Percentiles rank a stretch among this genome's conserved stretches.
phyloP scores from a whole-genome alignment of 1,139 yeast genomes.

The Lodderomyces jiufengensis region DNA sequence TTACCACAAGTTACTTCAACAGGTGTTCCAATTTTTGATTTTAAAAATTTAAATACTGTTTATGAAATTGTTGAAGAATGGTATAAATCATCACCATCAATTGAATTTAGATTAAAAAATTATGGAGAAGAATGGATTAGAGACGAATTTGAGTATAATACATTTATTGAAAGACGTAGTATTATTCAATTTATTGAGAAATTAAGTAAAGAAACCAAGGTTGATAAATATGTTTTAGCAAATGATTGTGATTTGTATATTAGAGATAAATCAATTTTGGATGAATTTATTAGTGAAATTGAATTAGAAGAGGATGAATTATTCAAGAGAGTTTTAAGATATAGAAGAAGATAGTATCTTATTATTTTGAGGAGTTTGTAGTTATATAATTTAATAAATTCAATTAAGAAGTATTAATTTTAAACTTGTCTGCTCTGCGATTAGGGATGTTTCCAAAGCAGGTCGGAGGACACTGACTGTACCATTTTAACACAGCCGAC shows the following conservation, averaged over 20 bases:
- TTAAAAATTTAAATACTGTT: slow-evolving; percentile 12
- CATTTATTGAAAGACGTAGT: slow-evolving; percentile 13
- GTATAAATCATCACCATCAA: slow-evolving; percentile 12
- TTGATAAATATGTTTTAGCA: slow-evolving; percentile 14
- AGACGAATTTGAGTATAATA: slow-evolving; percentile 16
- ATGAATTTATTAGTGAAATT: slow-evolving; percentile 17
- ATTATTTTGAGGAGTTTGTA: neutral
- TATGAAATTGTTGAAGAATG: slow-evolving; percentile 18
- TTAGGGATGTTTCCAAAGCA: no score
- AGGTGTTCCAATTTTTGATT: slow-evolving; percentile 12
- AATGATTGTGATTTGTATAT: slow-evolving; percentile 16
- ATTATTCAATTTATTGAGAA: slow-evolving; percentile 15
- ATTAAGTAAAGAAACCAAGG: slow-evolving; percentile 13
- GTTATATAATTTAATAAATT: no score
- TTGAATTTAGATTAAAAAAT: slow-evolving; percentile 10
- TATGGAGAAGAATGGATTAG: slow-evolving; percentile 16
- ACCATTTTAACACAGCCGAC: no score
- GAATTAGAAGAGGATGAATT: slow-evolving; percentile 15
- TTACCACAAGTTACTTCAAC: slow-evolving; percentile 3
- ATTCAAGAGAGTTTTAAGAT: slow-evolving; percentile 13
- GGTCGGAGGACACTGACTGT: no score
- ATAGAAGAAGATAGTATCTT: slow-evolving; percentile 8
- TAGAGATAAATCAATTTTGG: slow-evolving; percentile 15
- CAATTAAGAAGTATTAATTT: no score
- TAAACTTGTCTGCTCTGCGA: no score